Base-by-base conservation (phyloP, 139 green algal species). In the Chlorella sp. region DNA sequence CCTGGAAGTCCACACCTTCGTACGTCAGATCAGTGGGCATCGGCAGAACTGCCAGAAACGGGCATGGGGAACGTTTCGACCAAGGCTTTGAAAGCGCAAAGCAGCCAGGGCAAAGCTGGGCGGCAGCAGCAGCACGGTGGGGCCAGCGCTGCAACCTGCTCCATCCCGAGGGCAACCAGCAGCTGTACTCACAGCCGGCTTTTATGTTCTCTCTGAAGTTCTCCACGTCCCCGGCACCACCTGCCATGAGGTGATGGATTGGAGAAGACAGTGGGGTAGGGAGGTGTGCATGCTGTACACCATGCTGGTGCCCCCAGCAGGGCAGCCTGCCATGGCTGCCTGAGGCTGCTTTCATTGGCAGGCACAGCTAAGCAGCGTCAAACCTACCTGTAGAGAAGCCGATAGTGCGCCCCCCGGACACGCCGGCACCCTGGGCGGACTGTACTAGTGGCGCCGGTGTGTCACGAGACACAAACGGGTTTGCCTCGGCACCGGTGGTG, bases 151-250 rank as follows among this genome's bases (percentile, higher is more conserved):
- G n/a, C n/a, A n/a, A n/a, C n/a, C n/a, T n/a, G n/a, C n/a, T n/a
- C n/a, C n/a, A n/a, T n/a, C n/a, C n/a, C n/a, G n/a, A n/a, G n/a
- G n/a, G n/a, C n/a, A n/a, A n/a, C n/a, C n/a, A n/a, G n/a, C n/a
- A n/a, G n/a, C n/a, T n/a, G n/a, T n/a, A n/a, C n/a, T n/a, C n/a
- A n/a, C 80, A 73, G 11, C 69, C 70, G 16, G 38, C 54, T n/a
- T 65, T 76, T 17, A 86, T 72, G 60, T 86, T 86, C 20, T 46
- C 54, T 16, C 83, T 17, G 73, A 87, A 87, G 83, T 87, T 87
- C 41, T 76, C 60, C 9, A 87, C 41, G 58, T 87, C 83, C 58
- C 78, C 62, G 11, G 73, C 60, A 5, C 80, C 80, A 16, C 80
- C 80, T 83, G 77, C 48, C 51, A 3, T 54, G 8, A 11, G 11